These are phyloP conservation scores for Macrophomina pseudophaseolina DNA, from an alignment of 2,329 filamentous ascomycete genomes.

Conservation along the genomic window DNA sequence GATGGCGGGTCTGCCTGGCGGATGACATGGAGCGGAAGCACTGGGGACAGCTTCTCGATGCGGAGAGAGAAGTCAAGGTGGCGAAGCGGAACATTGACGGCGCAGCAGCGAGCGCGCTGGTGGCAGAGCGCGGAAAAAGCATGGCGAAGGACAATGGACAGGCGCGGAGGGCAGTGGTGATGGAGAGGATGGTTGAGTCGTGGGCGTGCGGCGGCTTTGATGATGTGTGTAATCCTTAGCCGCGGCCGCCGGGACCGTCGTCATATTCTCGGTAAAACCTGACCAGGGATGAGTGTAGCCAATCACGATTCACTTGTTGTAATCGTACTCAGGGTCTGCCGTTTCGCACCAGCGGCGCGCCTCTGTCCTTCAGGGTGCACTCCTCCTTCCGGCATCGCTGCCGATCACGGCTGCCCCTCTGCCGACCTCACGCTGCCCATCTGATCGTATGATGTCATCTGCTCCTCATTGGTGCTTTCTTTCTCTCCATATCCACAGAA, in stretches of 20 bases:
- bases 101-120: conserved; percentile 12
- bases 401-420: background rate
- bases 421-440: background rate
- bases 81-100: conserved; percentile 28
- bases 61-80: conserved; percentile 32
- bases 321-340: conserved; percentile 4
- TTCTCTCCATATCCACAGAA: background rate
- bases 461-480: background rate
- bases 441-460: conserved; percentile 14
- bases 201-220: conserved; percentile 13
- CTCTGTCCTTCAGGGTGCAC: conserved; percentile 3
- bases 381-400: conserved; percentile 15
- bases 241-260: conserved; percentile 18
- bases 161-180: background rate
- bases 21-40: conserved; percentile 54
- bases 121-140: conserved; percentile 16
- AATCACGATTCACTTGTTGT: conserved; percentile 11
- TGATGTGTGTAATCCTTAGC: conserved; percentile 23
- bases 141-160: conserved; percentile 3
- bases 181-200: conserved; percentile 16
- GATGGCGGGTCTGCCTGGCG: conserved; percentile 45
- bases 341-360: conserved; percentile 4
- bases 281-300: background rate
- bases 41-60: conserved; percentile 46
- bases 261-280: conserved; percentile 10